phyloP scores from a whole-genome alignment of 2,329 filamentous ascomycete species.

The Diplocarpon rosae region DNA sequence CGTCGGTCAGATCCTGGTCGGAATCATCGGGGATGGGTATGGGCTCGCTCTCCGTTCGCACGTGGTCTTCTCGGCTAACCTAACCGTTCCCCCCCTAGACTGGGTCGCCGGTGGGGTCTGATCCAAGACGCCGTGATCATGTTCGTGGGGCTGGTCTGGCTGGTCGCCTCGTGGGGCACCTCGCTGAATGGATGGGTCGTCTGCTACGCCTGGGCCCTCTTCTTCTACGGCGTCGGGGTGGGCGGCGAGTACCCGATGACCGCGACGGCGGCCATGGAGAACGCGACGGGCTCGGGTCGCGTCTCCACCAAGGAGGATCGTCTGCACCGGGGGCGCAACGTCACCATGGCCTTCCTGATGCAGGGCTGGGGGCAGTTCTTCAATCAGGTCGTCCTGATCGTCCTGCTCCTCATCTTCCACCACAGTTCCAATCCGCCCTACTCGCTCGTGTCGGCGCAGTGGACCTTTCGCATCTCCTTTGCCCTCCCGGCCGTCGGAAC shows the following conservation, averaged over 20 bases:
- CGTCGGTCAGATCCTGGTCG: constrained; percentile 80
- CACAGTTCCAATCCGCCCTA: constrained; percentile 58
- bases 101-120: constrained; percentile 87
- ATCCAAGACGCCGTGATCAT: constrained; percentile 94
- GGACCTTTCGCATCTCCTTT: constrained; percentile 86
- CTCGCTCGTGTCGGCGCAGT: constrained; percentile 66
- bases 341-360: constrained; percentile 94
- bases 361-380: constrained; percentile 95
- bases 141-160: constrained; percentile 85
- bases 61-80: neutral
- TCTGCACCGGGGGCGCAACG: constrained; percentile 89
- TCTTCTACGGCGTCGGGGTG: constrained; percentile 71
- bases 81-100: constrained; percentile 36
- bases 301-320: constrained; percentile 86
- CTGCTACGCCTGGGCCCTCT: constrained; percentile 89
- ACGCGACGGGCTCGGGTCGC: constrained; percentile 73
- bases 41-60: neutral
- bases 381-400: constrained; percentile 84
- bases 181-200: constrained; percentile 91
- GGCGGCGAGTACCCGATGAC: constrained; percentile 96
- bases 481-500: constrained; percentile 84
- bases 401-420: constrained; percentile 83
- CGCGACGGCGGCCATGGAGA: constrained; percentile 89
- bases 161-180: constrained; percentile 81
- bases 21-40: constrained; percentile 62